A percentile compares a stretch with the other conserved stretches of the same genome.
Evolutionary conservation across 1,284 basidiomycete species (phyloP).

Genomic region (Ceratobasidium sp.): DNA sequence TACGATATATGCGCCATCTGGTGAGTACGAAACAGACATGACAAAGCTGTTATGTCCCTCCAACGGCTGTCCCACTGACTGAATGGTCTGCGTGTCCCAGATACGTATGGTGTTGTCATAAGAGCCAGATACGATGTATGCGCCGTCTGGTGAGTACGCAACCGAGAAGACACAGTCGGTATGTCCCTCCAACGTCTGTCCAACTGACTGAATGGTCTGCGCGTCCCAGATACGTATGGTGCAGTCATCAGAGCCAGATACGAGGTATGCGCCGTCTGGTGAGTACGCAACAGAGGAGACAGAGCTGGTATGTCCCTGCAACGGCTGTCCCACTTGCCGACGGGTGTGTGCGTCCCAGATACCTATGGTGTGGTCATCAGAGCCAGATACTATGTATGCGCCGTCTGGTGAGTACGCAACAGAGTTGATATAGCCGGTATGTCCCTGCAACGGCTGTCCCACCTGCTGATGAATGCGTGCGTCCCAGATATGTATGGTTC

Average conservation of each 20-base stretch:
- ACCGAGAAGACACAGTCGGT: conserved; percentile 62
- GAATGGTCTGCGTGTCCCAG: neutral
- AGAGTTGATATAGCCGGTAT: too few relatives aligned
- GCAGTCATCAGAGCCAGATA: conserved; percentile 42
- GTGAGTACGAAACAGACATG: neutral
- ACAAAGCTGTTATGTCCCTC: neutral
- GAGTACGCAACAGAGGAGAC: too few relatives aligned
- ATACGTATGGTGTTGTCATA: neutral
- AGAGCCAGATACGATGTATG: conserved; percentile 42
- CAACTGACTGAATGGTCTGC: neutral
- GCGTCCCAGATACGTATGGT: conserved; percentile 46
- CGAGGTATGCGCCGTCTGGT: conserved; percentile 7
- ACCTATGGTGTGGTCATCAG: too few relatives aligned
- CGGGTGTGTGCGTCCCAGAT: too few relatives aligned
- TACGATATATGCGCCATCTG: neutral
- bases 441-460: too few relatives aligned
- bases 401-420: too few relatives aligned
- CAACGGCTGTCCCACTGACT: neutral
- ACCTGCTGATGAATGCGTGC: too few relatives aligned
- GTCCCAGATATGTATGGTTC: too few relatives aligned
- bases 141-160: conserved; percentile 61
- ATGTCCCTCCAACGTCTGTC: conserved; percentile 50
- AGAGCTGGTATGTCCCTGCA: too few relatives aligned
- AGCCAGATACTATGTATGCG: too few relatives aligned
- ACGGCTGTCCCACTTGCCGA: too few relatives aligned